Base-by-base conservation (phyloP, 768 basidiomycete species). In the Saitozyma podzolica region DNA sequence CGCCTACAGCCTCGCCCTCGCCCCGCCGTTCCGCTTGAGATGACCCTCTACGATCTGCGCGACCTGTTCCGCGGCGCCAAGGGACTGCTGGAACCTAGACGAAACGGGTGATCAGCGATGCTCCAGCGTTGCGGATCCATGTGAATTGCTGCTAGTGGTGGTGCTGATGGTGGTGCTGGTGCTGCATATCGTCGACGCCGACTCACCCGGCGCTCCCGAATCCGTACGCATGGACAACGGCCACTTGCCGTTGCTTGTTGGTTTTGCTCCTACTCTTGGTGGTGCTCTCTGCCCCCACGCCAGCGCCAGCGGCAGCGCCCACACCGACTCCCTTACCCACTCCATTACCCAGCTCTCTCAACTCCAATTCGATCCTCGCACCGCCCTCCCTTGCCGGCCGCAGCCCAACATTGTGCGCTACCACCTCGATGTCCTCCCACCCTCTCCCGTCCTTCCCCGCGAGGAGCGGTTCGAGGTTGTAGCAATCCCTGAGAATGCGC, bases 311-410 rank as follows among this genome's bases (percentile, higher is more conserved):
- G 29, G 2, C 29, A 29, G 29, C 29, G 29, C 29, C 29, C 39
- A 20, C 9, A 7, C 58, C 54, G 7, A 48, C 50, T 40, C 62
- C 16, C 17, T 50, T 39, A 51, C 60, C 39, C 61, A 57, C 54
- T 1, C 62, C 62, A 8, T 61, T 6, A 20, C 68, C 59, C 17
- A 65, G 58, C 70, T 57, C 69, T 61, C 57, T 80, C 61, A 70
- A 63, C 64, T 86, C 84, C 5, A 78, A 70, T 65, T 88, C 87
- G 16, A 88, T 75, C 39, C 88, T 79, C 13, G 85, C 80, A 4
- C 87, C 88, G 3, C 84, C 85, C 37, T 81, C 79, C 40, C 87
- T 80, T 11, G 78, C 83, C 2, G 87, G 87, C 39, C 87, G 80
- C 41, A 87, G 72, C 0, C 86, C 87, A 45, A 86, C 86, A 63